Base-by-base conservation (phyloP, 495 filamentous ascomycete genomes). In the Penicillium desertorum region DNA sequence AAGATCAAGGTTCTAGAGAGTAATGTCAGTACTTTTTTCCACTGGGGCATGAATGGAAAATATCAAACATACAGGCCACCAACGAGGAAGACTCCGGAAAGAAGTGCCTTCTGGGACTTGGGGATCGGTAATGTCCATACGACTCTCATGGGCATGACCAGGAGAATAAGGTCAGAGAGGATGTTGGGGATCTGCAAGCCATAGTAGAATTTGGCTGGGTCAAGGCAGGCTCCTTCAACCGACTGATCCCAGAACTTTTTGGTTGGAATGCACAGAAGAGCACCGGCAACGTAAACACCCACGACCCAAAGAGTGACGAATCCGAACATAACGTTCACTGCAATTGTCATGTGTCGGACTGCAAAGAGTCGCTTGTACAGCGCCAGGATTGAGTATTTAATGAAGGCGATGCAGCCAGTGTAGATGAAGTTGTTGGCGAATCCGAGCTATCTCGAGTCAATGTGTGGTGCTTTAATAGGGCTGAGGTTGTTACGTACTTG, bases 61-160 rank as follows among this genome's bases (percentile, higher is more conserved):
- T 17, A 16, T 43, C 47, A 44, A 19, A 66, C 71, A 34, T 62
- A 74, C 71, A 74, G 57, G 37, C 63, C 62, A 51, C 79, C 78
- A 9, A 81, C 46, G 16, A 69, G 51, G 53, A 81, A 81, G 3
- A 81, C 70, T 19, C 68, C 64, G 0, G 68, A 64, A 7, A 79
- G 57, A 17, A 73, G 67, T 23, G 71, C 27, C 45, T 74, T 81
- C 49, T 76, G 66, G 16, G 57, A 61, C 51, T 61, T 65, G 3
- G 70, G 52, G 41, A 79, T 68, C 3, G 76, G 72, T 11, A 79
- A 60, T 6, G 61, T 62, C 62, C 70, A 70, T 6, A 83, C 68
- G 2, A 75, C 71, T 1, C 75, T 74, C 12, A 84, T 62, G 0
- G 83, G 83, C 37, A 84, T 72, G 0, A 78, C 29, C 14, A 81